Percentiles rank a stretch among this genome's conserved stretches.
These are phyloP conservation scores for Coemansia sp. DNA, from an alignment of 192 early-diverging fungal genomes.

Conservation along the genomic window DNA sequence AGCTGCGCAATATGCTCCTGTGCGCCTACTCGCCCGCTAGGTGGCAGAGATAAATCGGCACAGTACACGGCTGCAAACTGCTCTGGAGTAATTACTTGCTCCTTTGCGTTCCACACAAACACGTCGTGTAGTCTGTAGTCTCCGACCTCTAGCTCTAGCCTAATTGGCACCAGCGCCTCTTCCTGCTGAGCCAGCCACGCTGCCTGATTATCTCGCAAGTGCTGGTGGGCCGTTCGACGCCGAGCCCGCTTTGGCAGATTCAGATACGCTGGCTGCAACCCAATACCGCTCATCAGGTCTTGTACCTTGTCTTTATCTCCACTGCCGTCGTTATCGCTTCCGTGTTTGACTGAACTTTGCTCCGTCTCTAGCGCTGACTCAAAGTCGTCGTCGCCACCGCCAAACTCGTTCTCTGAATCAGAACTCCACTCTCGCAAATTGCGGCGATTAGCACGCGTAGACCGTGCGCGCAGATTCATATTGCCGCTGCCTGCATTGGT, in stretches of 20 bases:
- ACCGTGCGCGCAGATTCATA: slow-evolving; percentile 43
- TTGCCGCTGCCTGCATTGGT: slow-evolving; percentile 18
- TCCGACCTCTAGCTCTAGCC: slow-evolving; percentile 89
- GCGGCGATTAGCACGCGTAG: slow-evolving; percentile 49
- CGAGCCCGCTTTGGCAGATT: slow-evolving; percentile 38
- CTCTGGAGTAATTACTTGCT: slow-evolving; percentile 78
- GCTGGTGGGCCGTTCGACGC: slow-evolving; percentile 55
- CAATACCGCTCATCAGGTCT: slow-evolving; percentile 52
- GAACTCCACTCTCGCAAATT: slow-evolving; percentile 59
- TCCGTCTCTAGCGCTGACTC: slow-evolving; percentile 54
- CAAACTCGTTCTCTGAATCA: slow-evolving; percentile 54
- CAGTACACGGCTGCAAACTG: slow-evolving; percentile 85
- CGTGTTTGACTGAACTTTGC: slow-evolving; percentile 43
- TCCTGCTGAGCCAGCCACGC: slow-evolving; percentile 64
- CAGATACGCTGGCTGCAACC: slow-evolving; percentile 39
- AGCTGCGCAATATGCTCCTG: slow-evolving; percentile 51
- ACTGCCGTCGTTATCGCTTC: slow-evolving; percentile 42
- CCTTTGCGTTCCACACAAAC: slow-evolving; percentile 94
- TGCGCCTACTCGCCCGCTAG: slow-evolving; percentile 23
- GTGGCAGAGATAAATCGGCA: slow-evolving; percentile 72
- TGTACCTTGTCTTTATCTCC: slow-evolving; percentile 26
- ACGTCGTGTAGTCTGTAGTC: slow-evolving; percentile 84
- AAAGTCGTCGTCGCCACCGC: slow-evolving; percentile 32
- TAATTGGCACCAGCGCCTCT: slow-evolving; percentile 85
- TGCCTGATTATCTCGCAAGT: slow-evolving; percentile 54